Evolutionary conservation across 2,329 filamentous ascomycete genomes (phyloP).

Genomic region (Exophiala xenobiotica): DNA sequence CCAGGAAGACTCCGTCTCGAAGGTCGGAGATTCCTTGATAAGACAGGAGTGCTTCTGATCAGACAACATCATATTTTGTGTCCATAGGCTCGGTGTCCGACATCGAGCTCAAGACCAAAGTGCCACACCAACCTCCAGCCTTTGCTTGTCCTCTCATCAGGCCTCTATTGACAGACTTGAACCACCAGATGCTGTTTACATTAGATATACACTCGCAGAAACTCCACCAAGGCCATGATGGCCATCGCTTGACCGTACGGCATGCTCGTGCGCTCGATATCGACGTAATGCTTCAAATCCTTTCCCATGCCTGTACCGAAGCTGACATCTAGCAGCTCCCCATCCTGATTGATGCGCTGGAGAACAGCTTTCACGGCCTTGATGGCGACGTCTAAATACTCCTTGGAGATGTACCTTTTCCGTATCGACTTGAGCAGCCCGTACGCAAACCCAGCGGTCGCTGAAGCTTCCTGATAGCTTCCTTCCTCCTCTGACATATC

Average conservation of each 20-base stretch:
- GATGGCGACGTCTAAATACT: slow-evolving; percentile 60
- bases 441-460: slow-evolving; percentile 77
- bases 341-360: slow-evolving; percentile 62
- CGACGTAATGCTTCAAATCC: slow-evolving; percentile 71
- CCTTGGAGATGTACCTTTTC: slow-evolving; percentile 65
- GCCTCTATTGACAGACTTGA: background rate
- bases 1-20: too few species aligned
- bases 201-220: slow-evolving; percentile 58
- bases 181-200: background rate
- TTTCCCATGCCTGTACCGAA: slow-evolving; percentile 79
- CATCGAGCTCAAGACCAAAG: too few species aligned
- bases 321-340: slow-evolving; percentile 71
- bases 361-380: slow-evolving; percentile 68
- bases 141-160: background rate
- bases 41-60: too few species aligned
- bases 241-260: slow-evolving; percentile 84
- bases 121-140: too few species aligned
- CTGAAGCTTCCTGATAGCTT: slow-evolving; percentile 73
- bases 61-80: too few species aligned
- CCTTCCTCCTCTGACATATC: slow-evolving; percentile 65
- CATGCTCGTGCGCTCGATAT: slow-evolving; percentile 76
- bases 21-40: too few species aligned
- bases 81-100: too few species aligned
- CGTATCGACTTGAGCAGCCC: slow-evolving; percentile 72
- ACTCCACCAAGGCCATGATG: slow-evolving; percentile 77